Evolutionary conservation across 495 filamentous ascomycete genomes (phyloP), one percentile per base, ranked within the genome.

Genomic region (Articulospora tetracladia): DNA sequence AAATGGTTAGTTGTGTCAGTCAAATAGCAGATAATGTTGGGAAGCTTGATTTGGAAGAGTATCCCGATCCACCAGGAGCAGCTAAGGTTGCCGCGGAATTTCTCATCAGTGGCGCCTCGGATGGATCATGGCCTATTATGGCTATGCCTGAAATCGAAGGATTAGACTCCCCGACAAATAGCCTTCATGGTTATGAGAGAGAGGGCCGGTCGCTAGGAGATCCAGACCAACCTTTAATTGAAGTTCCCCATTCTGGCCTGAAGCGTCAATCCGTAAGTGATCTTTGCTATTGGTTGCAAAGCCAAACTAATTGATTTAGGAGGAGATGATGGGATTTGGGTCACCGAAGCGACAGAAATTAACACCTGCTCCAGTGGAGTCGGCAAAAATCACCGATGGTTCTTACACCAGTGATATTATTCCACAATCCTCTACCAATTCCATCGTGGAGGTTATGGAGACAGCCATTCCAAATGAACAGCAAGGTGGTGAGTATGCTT

Each of bases 301-400:
- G 13, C 13, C 30, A 51, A 36, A 19, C 19, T 53, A n/a, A 52
- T 30, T 22, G 30, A 12, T 20, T 50, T 20, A 50, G 47, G 47
- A 50, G 13, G 47, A 13, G 11, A 53, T 30, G 25, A 32, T 26
- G 8, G 25, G 50, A 28, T 30, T 27, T 8, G 62, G 60, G 15
- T 61, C 66, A 8, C 44, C 66, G 1, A 68, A 68, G 44, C 57
- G 66, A 4, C 62, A 62, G 47, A 59, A 60, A 55, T 22, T 63
- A 11, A 58, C 53, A 17, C 63, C 63, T 12, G 7, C 44, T 30
- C 34, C 51, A 24, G 58, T 28, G 17, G 66, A 60, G 24, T 2
- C 26, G n/a, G n/a, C n/a, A 44, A 32, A 17, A 17, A 25, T 10
- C 32, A 41, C 27, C 1, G 17, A 58, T 32, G n/a, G n/a, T 26